Conservation (phyloP, 768 basidiomycete species). For the Auriculariales sp. region DNA sequence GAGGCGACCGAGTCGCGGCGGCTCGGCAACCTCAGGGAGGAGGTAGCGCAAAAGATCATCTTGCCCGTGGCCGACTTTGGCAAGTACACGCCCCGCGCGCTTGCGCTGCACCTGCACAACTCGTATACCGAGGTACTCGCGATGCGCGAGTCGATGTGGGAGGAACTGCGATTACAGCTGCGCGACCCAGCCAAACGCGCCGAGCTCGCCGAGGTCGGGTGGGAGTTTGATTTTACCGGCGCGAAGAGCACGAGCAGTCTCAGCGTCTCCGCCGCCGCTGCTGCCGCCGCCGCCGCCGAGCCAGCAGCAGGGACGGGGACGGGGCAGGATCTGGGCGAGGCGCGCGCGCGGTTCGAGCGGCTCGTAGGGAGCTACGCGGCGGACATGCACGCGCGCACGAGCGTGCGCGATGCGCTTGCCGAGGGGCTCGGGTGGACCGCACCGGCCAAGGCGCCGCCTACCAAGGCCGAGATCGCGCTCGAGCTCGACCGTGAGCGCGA, state of each 20-base stretch:
- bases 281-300: too few species aligned
- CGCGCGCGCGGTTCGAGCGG: background rate
- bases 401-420: background rate
- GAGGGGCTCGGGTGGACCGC: background rate
- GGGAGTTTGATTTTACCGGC: too few species aligned
- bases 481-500: conserved; percentile 1
- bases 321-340: background rate
- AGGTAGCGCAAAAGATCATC: background rate
- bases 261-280: too few species aligned
- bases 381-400: background rate
- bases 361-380: background rate
- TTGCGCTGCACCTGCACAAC: conserved; percentile 57
- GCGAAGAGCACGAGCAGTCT: too few species aligned
- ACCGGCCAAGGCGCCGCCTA: background rate
- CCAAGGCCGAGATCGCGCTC: background rate
- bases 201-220: background rate
- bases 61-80: background rate
- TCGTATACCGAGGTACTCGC: conserved; percentile 48
- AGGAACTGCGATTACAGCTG: conserved; percentile 48
- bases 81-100: conserved; percentile 38
- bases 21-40: background rate
- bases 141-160: conserved; percentile 67
- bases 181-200: background rate
- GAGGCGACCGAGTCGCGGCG: background rate
- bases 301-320: too few species aligned